Base-by-base conservation (phyloP, 306 rosid species). In the Vigna mungo region DNA sequence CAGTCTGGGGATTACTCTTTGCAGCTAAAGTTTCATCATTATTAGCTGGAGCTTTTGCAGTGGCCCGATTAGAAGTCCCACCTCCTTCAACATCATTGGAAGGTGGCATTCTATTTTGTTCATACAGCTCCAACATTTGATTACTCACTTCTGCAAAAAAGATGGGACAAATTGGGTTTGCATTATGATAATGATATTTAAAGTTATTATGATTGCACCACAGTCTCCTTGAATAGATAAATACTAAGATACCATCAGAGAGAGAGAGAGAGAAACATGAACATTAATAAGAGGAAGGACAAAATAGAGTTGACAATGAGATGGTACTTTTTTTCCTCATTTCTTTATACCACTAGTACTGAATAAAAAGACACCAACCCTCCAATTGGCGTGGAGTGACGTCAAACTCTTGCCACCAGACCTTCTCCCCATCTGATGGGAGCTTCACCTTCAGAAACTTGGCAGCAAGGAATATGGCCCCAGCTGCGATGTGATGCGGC, bases 341-440 rank as follows among this genome's bases (percentile, higher is more conserved):
- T 75, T 72, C 77, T 68, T 80, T 72, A 83, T 76, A 80, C 68
- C 78, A 83, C 81, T 79, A 82, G 55, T 49, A 79, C 82, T 77
- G 78, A 82, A 74, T 82, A 72, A 83, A 81, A 81, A 67, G 91
- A 87, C 82, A 89, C 96, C 90, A 84, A 95, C 99, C 99, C 94
- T 95, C 99, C 96, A 95, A 89, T 81, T 95, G 97, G 81, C 98
- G 97, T 77, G 98, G 97, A 81, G 95, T 95, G 87, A 95, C 97
- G 78, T 95, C 98, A 82, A 95, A 90, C 87, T 95, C 98, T 85
- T 92, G 98, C 98, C 98, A 95, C 98, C 98, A 95, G 74, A 92
- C 93, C 92, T 89, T 95, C 90, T 95, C 98, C 74, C 98, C 98
- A 81, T 95, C 97, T 41, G 96, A 87, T n/a, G 98, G 98, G 75